Conservation (phyloP, 2,329 filamentous ascomycete species). For the Diaporthe capsici region DNA sequence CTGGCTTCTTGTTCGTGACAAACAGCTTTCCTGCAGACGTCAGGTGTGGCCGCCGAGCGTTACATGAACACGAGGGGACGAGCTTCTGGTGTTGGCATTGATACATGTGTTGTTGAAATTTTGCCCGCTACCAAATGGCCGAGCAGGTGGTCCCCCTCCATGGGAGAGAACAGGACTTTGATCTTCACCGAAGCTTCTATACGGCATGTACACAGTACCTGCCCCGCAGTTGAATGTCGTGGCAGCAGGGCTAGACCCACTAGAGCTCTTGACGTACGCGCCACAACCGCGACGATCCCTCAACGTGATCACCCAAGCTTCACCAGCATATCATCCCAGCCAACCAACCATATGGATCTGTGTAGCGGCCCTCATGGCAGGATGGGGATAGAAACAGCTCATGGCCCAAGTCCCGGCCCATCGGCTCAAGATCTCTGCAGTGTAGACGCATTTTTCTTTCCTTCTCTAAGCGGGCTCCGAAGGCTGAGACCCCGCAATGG, state of each 20-base stretch:
- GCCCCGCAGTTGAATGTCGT: slow-evolving; percentile 31
- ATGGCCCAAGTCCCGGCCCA: background rate
- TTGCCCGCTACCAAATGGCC: background rate
- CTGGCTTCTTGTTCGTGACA: background rate
- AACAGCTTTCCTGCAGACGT: background rate
- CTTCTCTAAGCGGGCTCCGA: background rate
- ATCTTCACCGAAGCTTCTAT: slow-evolving; percentile 5
- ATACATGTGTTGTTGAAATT: background rate
- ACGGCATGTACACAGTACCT: background rate
- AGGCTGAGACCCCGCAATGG: background rate
- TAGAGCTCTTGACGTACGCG: slow-evolving; percentile 24
- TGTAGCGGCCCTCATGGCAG: background rate
- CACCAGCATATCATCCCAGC: background rate
- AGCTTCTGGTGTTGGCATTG: background rate
- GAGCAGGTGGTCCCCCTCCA: too few relatives aligned
- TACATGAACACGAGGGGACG: background rate
- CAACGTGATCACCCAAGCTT: slow-evolving; percentile 30
- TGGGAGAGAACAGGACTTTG: background rate
- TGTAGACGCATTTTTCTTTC: background rate
- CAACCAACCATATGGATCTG: slow-evolving; percentile 13
- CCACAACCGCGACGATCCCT: slow-evolving; percentile 32
- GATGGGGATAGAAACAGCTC: background rate
- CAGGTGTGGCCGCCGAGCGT: background rate
- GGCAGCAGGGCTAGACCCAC: slow-evolving; percentile 25
- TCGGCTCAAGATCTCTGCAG: background rate